Percentiles rank a stretch among this genome's conserved stretches.
Evolutionary conservation across 2,329 filamentous ascomycete genomes (phyloP).

Genomic region (Hymenotorrendiella dingleyae): DNA sequence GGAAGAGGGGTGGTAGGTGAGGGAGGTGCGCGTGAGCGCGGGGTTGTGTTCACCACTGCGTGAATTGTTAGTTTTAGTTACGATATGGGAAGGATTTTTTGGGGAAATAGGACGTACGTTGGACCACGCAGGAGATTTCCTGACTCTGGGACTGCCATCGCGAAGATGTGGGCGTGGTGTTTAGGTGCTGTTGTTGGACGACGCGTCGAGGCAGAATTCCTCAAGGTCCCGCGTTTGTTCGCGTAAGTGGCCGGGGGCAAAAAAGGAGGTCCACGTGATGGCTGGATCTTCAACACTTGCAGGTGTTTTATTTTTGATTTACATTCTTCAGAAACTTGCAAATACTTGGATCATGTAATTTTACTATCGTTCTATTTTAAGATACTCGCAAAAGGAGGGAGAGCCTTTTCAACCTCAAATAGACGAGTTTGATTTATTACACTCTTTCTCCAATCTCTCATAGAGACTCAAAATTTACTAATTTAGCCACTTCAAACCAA

Average conservation of each 20-base stretch:
- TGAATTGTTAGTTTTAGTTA: no score
- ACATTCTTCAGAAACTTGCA: no score
- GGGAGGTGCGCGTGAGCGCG: constrained; percentile 47
- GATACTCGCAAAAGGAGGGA: no score
- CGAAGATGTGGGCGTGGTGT: background rate
- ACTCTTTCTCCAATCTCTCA: no score
- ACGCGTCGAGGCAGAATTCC: constrained; percentile 1
- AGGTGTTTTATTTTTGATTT: background rate
- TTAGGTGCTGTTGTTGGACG: constrained; percentile 1
- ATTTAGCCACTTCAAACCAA: no score
- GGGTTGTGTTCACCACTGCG: constrained; percentile 19
- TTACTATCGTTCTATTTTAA: no score
- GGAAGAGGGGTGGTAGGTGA: constrained; percentile 66
- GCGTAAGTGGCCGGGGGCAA: no score
- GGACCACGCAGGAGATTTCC: constrained; percentile 42
- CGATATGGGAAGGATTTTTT: no score
- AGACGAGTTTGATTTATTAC: no score
- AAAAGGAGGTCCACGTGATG: background rate
- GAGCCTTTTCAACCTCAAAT: no score
- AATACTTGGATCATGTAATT: no score
- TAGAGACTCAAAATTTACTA: no score
- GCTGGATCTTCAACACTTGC: background rate
- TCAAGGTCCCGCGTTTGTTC: background rate
- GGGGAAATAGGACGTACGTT: constrained; percentile 36
- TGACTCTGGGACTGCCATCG: constrained; percentile 20